A percentile compares a stretch with the other conserved stretches of the same genome.
These are phyloP conservation scores for Aquilaria yunnanensis DNA, from an alignment of 345 rosid genomes.

Conservation along the genomic window DNA sequence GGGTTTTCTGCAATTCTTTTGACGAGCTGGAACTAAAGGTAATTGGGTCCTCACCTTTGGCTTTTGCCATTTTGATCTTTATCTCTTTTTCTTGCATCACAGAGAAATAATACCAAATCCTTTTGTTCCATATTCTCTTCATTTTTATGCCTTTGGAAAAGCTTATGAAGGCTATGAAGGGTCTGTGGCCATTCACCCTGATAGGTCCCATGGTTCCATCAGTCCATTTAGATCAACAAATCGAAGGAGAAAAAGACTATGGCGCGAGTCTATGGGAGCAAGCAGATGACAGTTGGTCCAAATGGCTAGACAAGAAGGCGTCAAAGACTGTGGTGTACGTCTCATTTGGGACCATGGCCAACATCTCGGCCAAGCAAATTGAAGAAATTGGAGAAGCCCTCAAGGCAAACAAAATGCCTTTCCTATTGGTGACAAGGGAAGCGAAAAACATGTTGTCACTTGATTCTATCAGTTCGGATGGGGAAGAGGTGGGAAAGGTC, in stretches of 20 bases:
- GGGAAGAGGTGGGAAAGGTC: constrained; percentile 21
- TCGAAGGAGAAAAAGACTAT: constrained; percentile 32
- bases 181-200: constrained; percentile 29
- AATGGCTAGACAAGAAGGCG: constrained; percentile 34
- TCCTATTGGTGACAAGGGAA: constrained; percentile 33
- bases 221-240: constrained; percentile 32
- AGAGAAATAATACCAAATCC: too few relatives aligned
- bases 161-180: constrained; percentile 26
- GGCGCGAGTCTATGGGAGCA: constrained; percentile 34
- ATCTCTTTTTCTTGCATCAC: background rate
- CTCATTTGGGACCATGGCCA: constrained; percentile 51
- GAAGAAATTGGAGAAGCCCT: constrained; percentile 40
- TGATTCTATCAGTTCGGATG: constrained; percentile 14
- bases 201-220: constrained; percentile 47
- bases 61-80: background rate
- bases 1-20: constrained; percentile 44
- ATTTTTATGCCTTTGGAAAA: constrained; percentile 14
- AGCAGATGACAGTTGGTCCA: constrained; percentile 16
- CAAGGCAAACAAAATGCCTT: constrained; percentile 29
- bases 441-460: constrained; percentile 20
- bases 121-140: background rate
- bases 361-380: constrained; percentile 21
- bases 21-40: constrained; percentile 45
- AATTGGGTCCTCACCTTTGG: background rate
- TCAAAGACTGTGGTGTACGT: constrained; percentile 33